Evolutionary conservation across 2,329 filamentous ascomycete species (phyloP).

Genomic region (Nemania sp.): DNA sequence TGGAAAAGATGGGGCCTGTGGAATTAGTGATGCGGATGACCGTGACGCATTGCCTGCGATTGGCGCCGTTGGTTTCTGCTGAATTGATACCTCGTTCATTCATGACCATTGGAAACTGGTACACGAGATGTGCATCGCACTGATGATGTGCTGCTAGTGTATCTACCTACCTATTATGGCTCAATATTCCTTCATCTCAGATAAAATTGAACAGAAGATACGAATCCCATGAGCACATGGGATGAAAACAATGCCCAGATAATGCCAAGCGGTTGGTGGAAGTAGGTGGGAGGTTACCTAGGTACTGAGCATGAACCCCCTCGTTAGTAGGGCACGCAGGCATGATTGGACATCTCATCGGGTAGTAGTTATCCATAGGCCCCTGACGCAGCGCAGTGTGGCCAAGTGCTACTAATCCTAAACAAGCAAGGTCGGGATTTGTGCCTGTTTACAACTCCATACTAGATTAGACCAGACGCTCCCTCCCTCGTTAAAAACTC

Average conservation of each 20-base stretch:
- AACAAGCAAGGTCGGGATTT: constrained; percentile 20
- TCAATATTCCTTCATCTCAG: too few relatives aligned
- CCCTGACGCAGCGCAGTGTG: constrained; percentile 19
- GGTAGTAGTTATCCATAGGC: neutral
- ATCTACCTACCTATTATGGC: too few relatives aligned
- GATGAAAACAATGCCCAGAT: too few relatives aligned
- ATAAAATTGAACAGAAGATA: too few relatives aligned
- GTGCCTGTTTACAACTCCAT: constrained; percentile 17
- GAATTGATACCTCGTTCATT: constrained; percentile 20
- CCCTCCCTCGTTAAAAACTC: constrained; percentile 2
- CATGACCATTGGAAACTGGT: neutral
- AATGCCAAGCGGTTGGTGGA: too few relatives aligned
- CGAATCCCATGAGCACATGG: too few relatives aligned
- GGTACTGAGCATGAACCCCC: too few relatives aligned
- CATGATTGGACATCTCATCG: neutral
- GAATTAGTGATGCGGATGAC: constrained; percentile 13
- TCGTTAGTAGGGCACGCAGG: neutral
- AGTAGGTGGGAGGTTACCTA: too few relatives aligned
- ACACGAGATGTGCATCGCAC: too few relatives aligned
- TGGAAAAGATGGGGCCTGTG: neutral
- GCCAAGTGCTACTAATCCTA: constrained; percentile 25
- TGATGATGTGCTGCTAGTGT: too few relatives aligned
- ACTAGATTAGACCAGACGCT: neutral
- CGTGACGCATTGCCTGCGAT: constrained; percentile 2
- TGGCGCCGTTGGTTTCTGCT: constrained; percentile 21